A percentile compares a stretch with the other conserved stretches of the same genome.
Conservation (phyloP, 441 rosid genomes). For the Gossypium lobatum region DNA sequence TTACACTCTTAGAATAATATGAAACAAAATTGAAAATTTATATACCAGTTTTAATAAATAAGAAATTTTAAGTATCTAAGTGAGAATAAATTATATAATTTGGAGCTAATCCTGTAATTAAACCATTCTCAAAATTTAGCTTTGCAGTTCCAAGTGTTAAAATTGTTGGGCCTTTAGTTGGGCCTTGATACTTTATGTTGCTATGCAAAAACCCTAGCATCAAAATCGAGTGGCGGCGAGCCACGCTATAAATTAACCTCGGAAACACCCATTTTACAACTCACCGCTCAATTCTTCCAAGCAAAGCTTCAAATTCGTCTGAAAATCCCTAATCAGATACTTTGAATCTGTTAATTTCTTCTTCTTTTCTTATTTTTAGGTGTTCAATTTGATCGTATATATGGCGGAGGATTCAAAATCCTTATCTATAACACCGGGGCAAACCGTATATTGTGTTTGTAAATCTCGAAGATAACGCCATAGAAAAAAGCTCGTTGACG, state of each 20-base stretch:
- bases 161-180: background rate
- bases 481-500: slow-evolving; percentile 16
- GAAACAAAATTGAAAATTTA: no score
- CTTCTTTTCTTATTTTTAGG: background rate
- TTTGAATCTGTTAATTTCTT: background rate
- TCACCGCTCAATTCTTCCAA: background rate
- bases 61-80: no score
- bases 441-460: slow-evolving; percentile 27
- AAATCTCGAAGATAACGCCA: slow-evolving; percentile 41
- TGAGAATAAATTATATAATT: no score
- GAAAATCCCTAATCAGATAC: background rate
- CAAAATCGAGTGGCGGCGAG: background rate
- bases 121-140: no score
- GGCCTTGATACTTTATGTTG: background rate
- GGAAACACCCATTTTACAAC: background rate
- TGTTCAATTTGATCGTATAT: background rate
- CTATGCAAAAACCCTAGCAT: background rate
- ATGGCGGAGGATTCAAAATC: slow-evolving; percentile 29
- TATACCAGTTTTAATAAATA: no score
- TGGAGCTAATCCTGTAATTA: no score
- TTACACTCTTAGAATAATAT: no score
- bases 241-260: background rate
- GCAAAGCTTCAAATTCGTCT: background rate
- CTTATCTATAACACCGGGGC: slow-evolving; percentile 27
- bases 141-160: background rate